phyloP scores from a whole-genome alignment of 305 asterid genomes.

The Fraxinus sp. region DNA sequence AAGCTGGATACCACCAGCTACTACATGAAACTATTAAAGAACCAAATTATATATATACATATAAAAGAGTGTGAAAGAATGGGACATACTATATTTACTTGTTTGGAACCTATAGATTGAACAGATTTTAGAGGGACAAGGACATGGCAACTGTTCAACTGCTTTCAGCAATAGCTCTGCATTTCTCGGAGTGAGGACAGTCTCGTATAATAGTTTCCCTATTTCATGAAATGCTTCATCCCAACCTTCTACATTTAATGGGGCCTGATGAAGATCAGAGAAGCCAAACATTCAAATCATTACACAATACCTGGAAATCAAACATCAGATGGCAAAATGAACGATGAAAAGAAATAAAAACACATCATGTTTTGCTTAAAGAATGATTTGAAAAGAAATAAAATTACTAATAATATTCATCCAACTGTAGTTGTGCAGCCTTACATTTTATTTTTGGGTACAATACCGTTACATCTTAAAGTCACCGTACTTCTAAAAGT shows the following conservation, averaged over 20 bases:
- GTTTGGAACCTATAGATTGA: constrained; percentile 73
- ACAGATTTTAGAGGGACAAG: constrained; percentile 74
- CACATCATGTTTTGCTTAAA: neutral
- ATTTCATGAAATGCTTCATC: constrained; percentile 88
- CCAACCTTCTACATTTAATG: constrained; percentile 83
- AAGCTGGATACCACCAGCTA: neutral
- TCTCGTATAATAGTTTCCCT: constrained; percentile 72
- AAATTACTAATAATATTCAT: neutral
- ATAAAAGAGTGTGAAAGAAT: neutral
- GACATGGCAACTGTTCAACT: constrained; percentile 59
- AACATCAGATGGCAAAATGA: neutral
- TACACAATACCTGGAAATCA: constrained; percentile 3
- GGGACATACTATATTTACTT: constrained; percentile 73
- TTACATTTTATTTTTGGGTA: neutral
- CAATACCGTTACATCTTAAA: neutral
- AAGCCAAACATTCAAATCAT: constrained; percentile 10
- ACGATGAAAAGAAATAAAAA: neutral
- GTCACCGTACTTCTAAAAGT: neutral
- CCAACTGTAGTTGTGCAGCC: neutral
- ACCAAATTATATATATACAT: neutral
- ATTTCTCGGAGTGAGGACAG: constrained; percentile 51
- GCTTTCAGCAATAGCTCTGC: constrained; percentile 60
- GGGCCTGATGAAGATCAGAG: constrained; percentile 48
- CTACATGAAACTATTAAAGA: neutral
- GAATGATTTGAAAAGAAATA: neutral